Conservation (phyloP, 73 alveolate genomes). For the Tetrahymena elliotti region DNA sequence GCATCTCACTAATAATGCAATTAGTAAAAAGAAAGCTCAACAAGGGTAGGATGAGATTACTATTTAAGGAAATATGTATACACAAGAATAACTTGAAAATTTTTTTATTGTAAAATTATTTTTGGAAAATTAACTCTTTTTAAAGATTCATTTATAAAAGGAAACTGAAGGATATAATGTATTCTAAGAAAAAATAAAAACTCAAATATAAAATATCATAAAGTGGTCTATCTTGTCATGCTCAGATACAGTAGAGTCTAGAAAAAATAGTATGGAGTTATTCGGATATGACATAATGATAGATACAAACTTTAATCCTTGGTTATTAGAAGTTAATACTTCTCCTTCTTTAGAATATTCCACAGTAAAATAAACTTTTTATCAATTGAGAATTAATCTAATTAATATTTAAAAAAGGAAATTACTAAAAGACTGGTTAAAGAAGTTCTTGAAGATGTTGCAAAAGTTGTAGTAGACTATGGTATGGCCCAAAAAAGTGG, state of each 20-base stretch:
- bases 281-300: conserved; percentile 96
- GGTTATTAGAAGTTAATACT: conserved; percentile 85
- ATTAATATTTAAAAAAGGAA: background rate
- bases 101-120: conserved; percentile 41
- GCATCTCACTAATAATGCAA: conserved; percentile 94
- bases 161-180: conserved; percentile 68
- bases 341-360: conserved; percentile 89
- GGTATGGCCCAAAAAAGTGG: conserved; percentile 26
- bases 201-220: conserved; percentile 71
- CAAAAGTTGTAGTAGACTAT: conserved; percentile 51
- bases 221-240: conserved; percentile 77
- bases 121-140: background rate
- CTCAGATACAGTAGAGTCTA: conserved; percentile 80
- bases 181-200: conserved; percentile 76
- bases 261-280: conserved; percentile 83
- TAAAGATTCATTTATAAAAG: background rate
- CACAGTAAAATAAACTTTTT: conserved; percentile 35
- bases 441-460: conserved; percentile 52
- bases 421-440: conserved; percentile 52
- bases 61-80: conserved; percentile 95
- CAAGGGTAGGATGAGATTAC: conserved; percentile 63
- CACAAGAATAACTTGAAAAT: conserved; percentile 64
- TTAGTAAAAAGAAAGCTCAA: conserved; percentile 80
- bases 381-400: background rate
- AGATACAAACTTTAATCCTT: conserved; percentile 72